A percentile compares a stretch with the other conserved stretches of the same genome.
Conservation (phyloP, 1,139 yeast genomes). For the Wickerhamiella infanticola region DNA sequence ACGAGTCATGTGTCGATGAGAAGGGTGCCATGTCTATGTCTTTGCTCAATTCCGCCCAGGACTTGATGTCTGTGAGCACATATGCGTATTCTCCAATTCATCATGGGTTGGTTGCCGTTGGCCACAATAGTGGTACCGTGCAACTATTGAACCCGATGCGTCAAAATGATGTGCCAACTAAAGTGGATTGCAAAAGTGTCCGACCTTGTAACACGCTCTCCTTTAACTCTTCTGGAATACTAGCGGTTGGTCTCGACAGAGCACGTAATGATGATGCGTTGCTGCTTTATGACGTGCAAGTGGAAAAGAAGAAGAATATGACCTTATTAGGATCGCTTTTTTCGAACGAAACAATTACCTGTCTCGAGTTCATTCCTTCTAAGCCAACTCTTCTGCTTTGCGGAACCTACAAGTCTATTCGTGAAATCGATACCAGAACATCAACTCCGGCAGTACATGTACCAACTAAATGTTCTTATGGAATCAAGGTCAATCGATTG, state of each 20-base stretch:
- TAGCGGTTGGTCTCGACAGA: conserved; percentile 72
- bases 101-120: conserved; percentile 42
- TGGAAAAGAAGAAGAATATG: neutral
- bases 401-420: conserved; percentile 61
- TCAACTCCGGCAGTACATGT: conserved; percentile 6
- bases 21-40: neutral
- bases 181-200: conserved; percentile 47
- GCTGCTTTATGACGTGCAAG: conserved; percentile 65
- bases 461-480: conserved; percentile 55
- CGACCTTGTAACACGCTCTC: conserved; percentile 66
- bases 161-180: conserved; percentile 28
- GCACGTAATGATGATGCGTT: conserved; percentile 65
- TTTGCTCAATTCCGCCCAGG: neutral
- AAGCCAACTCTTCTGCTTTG: conserved; percentile 43
- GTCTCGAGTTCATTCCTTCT: conserved; percentile 52
- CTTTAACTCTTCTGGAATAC: conserved; percentile 45
- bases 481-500: conserved; percentile 55
- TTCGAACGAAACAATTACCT: conserved; percentile 59
- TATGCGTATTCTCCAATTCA: conserved; percentile 44
- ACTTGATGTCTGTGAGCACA: conserved; percentile 39
- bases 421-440: conserved; percentile 51
- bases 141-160: conserved; percentile 43
- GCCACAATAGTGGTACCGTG: conserved; percentile 56
- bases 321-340: conserved; percentile 45
- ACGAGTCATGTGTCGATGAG: conserved; percentile 31